Base-by-base conservation (phyloP, 2,329 filamentous ascomycete species). In the Leptodontidium sp. region DNA sequence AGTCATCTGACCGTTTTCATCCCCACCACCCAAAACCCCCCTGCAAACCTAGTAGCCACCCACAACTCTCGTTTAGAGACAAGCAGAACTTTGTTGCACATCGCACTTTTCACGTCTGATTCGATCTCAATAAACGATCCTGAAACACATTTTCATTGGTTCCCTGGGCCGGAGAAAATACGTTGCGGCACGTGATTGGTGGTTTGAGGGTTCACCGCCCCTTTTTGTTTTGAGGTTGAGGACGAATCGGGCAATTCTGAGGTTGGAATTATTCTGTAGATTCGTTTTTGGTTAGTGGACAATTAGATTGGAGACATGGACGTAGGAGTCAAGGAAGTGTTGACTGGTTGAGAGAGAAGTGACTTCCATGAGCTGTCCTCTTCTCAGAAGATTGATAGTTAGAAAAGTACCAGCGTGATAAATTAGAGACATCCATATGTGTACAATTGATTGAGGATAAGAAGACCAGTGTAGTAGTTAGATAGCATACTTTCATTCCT, bases 141-240 rank as follows among this genome's bases (percentile, higher is more conserved):
- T n/a, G 14, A 35, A 7, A 35, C 52, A 32, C 52, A 17, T n/a
- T 26, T 24, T 35, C 29, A 55, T 55, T 55, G 52, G 52, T 24
- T 35, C 52, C 12, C 8, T n/a, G 29, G 12, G 8, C 26, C 12
- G 52, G 32, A 35, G 26, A 35, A 55, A n/a, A 55, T 55, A 35
- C 52, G 52, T 55, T 55, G 52, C 52, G 29, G 52, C 52, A 55
- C 52, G 52, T 55, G 52, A 55, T 55, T 55, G 52, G 52, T 55
- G 52, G 12, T 32, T 53, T 15, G 24, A 32, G 24, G 11, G 50
- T 55, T 55, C 52, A 55, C 52, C 52, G 52, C 52, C 52, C 14
- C 52, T 32, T 6, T 55, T 55, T 17, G 12, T 35, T 35, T 15
- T 15, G 15, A 12, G 52, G 8, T 11, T 21, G 52, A 35, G 26